Conservation (phyloP, 2,329 filamentous ascomycete genomes). For the Massarina eburnea region DNA sequence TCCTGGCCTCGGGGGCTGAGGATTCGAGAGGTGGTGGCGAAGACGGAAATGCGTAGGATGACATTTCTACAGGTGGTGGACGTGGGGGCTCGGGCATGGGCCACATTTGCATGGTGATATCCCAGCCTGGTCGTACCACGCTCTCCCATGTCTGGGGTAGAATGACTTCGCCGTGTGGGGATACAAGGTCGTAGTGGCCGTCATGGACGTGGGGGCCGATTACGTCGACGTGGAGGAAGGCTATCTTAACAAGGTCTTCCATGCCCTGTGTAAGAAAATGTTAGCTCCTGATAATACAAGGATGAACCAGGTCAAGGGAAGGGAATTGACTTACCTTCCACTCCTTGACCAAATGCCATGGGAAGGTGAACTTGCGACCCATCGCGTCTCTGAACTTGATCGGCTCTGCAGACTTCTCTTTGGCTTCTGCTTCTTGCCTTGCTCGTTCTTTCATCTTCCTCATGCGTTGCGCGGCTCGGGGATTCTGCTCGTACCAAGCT, state of each 20-base stretch:
- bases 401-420: too few relatives aligned
- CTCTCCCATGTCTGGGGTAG: slow-evolving; percentile 49
- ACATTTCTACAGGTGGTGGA: background rate
- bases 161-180: slow-evolving; percentile 49
- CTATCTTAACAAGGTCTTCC: slow-evolving; percentile 49
- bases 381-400: slow-evolving; percentile 17
- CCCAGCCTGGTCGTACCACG: slow-evolving; percentile 47
- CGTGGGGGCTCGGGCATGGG: slow-evolving; percentile 38
- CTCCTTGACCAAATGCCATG: slow-evolving; percentile 10
- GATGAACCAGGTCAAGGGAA: background rate
- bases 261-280: slow-evolving; percentile 60
- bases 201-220: slow-evolving; percentile 45
- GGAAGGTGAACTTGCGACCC: slow-evolving; percentile 13
- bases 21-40: too few relatives aligned
- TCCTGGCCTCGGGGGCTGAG: too few relatives aligned
- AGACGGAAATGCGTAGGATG: too few relatives aligned
- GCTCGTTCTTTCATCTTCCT: slow-evolving; percentile 40
- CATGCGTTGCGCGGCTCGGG: slow-evolving; percentile 12
- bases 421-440: slow-evolving; percentile 39
- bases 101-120: slow-evolving; percentile 50
- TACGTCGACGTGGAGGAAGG: slow-evolving; percentile 47
- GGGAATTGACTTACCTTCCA: slow-evolving; percentile 50
- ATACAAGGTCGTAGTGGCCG: slow-evolving; percentile 48
- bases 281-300: slow-evolving; percentile 37
- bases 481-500: too few relatives aligned